Evolutionary conservation across 352 stramenopile species (phyloP).

Genomic region (Phytopythium litorale): DNA sequence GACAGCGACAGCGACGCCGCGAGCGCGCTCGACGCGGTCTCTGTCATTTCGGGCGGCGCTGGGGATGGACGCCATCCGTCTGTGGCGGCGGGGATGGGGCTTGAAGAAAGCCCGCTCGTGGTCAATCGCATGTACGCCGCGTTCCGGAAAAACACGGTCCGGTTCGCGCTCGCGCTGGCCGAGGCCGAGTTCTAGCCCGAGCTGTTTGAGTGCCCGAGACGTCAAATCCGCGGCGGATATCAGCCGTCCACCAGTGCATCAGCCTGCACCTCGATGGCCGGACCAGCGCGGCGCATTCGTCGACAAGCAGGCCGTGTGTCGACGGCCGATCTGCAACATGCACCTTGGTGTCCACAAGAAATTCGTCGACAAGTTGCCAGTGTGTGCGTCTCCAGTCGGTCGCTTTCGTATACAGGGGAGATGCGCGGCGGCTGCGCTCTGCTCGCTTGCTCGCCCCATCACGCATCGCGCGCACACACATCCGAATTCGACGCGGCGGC

Average conservation of each 20-base stretch:
- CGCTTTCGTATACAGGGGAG: slow-evolving; percentile 9
- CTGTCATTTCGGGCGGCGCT: slow-evolving; percentile 1
- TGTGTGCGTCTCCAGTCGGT: background rate
- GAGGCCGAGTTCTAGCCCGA: slow-evolving; percentile 69
- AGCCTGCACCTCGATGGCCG: background rate
- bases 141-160: slow-evolving; percentile 73
- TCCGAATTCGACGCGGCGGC: background rate
- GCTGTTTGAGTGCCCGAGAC: background rate
- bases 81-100: slow-evolving; percentile 12
- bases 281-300: background rate
- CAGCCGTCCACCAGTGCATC: background rate
- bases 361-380: slow-evolving; percentile 6
- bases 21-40: slow-evolving; percentile 1
- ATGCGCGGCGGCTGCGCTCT: background rate
- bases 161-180: slow-evolving; percentile 63
- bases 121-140: slow-evolving; percentile 79
- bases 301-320: background rate
- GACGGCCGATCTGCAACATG: background rate
- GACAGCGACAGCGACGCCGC: slow-evolving; percentile 13
- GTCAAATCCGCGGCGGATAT: too few species aligned
- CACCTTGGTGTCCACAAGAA: background rate
- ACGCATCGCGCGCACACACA: background rate
- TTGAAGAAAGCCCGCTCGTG: slow-evolving; percentile 60
- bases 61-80: background rate
- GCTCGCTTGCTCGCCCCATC: background rate